A percentile compares a stretch with the other conserved stretches of the same genome.
Evolutionary conservation across 305 asterid genomes (phyloP).

Genomic region (Plantago coronopus): DNA sequence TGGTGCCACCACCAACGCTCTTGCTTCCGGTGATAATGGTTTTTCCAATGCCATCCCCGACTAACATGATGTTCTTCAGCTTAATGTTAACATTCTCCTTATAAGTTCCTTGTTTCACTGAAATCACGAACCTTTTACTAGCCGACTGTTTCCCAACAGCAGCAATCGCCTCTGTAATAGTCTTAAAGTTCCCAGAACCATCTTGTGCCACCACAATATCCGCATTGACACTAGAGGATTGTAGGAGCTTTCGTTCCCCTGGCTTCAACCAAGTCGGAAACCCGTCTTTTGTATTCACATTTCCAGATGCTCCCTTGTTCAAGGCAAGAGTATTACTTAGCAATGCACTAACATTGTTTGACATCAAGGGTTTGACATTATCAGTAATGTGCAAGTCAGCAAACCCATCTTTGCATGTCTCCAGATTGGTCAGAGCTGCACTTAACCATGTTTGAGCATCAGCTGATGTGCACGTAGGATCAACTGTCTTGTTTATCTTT

Average conservation of each 20-base stretch:
- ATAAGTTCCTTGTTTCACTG: constrained; percentile 65
- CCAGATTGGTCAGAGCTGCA: constrained; percentile 68
- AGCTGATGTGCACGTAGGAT: constrained; percentile 33
- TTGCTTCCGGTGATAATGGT: constrained; percentile 81
- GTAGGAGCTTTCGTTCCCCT: constrained; percentile 55
- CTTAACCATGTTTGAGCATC: constrained; percentile 86
- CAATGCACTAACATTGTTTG: constrained; percentile 50
- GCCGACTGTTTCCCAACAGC: constrained; percentile 48
- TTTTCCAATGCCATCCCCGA: constrained; percentile 85
- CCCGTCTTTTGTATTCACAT: constrained; percentile 20
- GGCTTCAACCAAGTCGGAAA: constrained; percentile 61
- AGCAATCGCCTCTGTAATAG: constrained; percentile 47
- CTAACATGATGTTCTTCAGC: constrained; percentile 59
- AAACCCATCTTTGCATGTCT: constrained; percentile 66
- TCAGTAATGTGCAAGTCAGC: constrained; percentile 47
- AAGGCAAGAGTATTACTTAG: constrained; percentile 59
- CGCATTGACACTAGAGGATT: constrained; percentile 35
- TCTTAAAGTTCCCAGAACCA: constrained; percentile 63
- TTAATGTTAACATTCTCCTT: constrained; percentile 67
- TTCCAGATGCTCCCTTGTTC: constrained; percentile 35
- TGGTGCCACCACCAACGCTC: constrained; percentile 80
- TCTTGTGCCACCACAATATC: constrained; percentile 73
- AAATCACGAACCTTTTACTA: constrained; percentile 53
- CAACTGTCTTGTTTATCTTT: constrained; percentile 44
- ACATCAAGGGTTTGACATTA: constrained; percentile 40